phyloP scores from a whole-genome alignment of 2,329 filamentous ascomycete species.

The Fusarium decemcellulare region DNA sequence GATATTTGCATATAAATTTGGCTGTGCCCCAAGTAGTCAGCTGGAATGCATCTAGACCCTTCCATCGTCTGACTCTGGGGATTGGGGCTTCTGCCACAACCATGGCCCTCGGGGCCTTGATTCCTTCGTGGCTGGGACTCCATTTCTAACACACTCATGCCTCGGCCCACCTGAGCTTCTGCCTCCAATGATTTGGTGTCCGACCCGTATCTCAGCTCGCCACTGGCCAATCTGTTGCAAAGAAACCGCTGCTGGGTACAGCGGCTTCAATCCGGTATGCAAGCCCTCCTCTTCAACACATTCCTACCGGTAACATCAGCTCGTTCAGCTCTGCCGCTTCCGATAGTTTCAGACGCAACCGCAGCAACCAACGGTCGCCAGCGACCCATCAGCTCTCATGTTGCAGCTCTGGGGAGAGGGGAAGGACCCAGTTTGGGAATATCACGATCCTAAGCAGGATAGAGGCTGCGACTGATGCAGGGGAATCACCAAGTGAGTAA shows the following conservation, averaged over 20 bases:
- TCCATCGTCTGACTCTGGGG: not conserved
- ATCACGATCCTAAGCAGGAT: not conserved
- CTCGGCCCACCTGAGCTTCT: not conserved
- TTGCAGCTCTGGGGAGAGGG: not conserved
- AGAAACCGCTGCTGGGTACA: too few relatives aligned
- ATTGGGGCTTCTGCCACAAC: not conserved
- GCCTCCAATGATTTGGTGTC: not conserved
- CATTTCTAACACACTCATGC: not conserved
- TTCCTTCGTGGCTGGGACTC: constrained; percentile 4
- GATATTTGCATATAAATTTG: not conserved
- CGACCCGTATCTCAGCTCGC: not conserved
- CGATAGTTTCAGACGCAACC: not conserved
- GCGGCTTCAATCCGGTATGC: too few relatives aligned
- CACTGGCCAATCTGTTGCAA: not conserved
- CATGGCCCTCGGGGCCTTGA: not conserved
- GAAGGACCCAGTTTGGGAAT: not conserved
- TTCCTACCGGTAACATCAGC: not conserved
- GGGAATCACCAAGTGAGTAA: not conserved
- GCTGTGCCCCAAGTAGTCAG: not conserved
- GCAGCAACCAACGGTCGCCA: not conserved
- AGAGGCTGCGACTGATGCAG: not conserved
- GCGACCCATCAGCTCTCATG: not conserved
- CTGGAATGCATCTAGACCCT: constrained; percentile 3
- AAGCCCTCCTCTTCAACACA: too few relatives aligned
- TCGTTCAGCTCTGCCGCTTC: not conserved